Conservation (phyloP, 345 rosid genomes). For the Brassica napus region Da-Ae NC_063445.1:4202001-4202500, state of each 20-base stretch:
- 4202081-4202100: slow-evolving; percentile 42
- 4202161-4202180: not conserved
- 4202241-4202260: slow-evolving; percentile 2
- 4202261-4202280: not conserved
- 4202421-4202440: not conserved
- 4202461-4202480: slow-evolving; percentile 5
- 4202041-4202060: slow-evolving; percentile 39
- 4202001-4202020: slow-evolving; percentile 7
- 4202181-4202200: not conserved
- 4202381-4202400: not conserved
- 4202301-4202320: not conserved
- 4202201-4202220: not conserved
- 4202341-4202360: not conserved
- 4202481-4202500: not conserved
- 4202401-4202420: not conserved
- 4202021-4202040: slow-evolving; percentile 32
- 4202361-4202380: not conserved
- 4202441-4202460: slow-evolving; percentile 15
- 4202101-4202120: no score
- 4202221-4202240: slow-evolving; percentile 5
- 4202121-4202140: no score
- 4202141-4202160: not conserved
- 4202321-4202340: not conserved
- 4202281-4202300: not conserved
- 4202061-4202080: slow-evolving; percentile 29